Base-by-base conservation (phyloP, 495 filamentous ascomycete genomes). In the Letharia columbiana region DNA sequence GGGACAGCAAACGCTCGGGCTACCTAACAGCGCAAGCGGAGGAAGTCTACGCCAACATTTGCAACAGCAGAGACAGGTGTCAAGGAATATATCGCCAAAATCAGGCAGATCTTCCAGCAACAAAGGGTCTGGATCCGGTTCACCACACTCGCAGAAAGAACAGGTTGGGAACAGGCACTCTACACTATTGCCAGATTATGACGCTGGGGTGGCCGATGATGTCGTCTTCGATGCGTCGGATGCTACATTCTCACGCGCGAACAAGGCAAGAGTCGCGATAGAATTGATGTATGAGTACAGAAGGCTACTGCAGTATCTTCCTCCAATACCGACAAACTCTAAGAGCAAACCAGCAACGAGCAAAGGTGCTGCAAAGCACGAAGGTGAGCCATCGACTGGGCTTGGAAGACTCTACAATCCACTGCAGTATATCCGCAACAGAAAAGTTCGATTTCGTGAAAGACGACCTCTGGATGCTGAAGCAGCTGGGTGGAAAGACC, bases 351-450 rank as follows among this genome's bases (percentile, higher is more conserved):
- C 60, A 20, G 28, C 59, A 3, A 59, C 64, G 52, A 63, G 41
- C 33, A 62, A 56, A 63, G 33, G 12, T 61, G 67, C 13, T 31
- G 49, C 4, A 33, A 62, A 57, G 61, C 66, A 60, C 31, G 60
- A 49, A 49, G 57, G 1, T 49, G 52, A 60, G 11, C 67, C 31
- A 17, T 49, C 12, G 42, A 57, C 60, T 52, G 65, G 39, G 39
- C 68, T 73, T 49, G 85, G 86, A 37, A 84, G 92, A 60, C 70
- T 73, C 2, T 96, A 96, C 70, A 93, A 97, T 73, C 92, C 91
- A 8, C 79, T 97, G 33, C 92, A 97, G 71, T 87, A 86, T 69
- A 87, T 96, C 60, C 85, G 92, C 28, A 96, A 97, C 70, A 82
- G 92, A 33, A 89, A 90, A 68, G 81, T 92, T 7, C 82, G 92